Evolutionary conservation across 1,284 basidiomycete species (phyloP).

Genomic region (Cutaneotrichosporon cyanovorans): DNA sequence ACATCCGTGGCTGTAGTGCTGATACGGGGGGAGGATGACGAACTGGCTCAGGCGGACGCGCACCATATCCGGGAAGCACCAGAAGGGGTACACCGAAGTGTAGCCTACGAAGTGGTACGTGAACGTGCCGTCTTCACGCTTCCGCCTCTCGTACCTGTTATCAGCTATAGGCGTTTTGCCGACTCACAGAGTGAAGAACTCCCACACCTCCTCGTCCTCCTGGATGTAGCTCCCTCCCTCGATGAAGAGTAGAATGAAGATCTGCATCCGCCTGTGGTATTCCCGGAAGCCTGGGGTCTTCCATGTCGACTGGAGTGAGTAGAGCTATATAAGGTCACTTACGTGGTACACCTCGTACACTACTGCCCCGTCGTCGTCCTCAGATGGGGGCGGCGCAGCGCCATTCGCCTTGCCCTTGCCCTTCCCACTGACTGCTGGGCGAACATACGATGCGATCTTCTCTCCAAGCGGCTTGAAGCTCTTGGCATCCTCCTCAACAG

Average conservation of each 20-base stretch:
- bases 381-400: constrained; percentile 45
- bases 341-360: constrained; percentile 83
- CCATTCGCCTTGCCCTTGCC: constrained; percentile 49
- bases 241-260: constrained; percentile 90
- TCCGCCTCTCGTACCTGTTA: constrained; percentile 64
- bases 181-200: constrained; percentile 70
- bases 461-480: constrained; percentile 70
- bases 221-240: constrained; percentile 89
- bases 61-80: constrained; percentile 80
- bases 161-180: constrained; percentile 44
- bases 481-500: constrained; percentile 64
- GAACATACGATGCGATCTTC: constrained; percentile 67
- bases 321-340: constrained; percentile 30
- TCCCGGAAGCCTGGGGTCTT: constrained; percentile 81
- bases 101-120: constrained; percentile 90
- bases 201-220: constrained; percentile 81
- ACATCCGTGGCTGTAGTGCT: constrained; percentile 85
- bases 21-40: constrained; percentile 84
- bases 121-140: constrained; percentile 47
- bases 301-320: constrained; percentile 60
- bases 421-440: constrained; percentile 48
- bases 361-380: constrained; percentile 56
- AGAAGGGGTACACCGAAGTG: constrained; percentile 85
- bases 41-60: constrained; percentile 86
- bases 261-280: constrained; percentile 88